Evolutionary conservation across 2,329 filamentous ascomycete genomes (phyloP), one percentile per base, ranked within the genome.

Genomic region (Fusarium sacchari): DNA sequence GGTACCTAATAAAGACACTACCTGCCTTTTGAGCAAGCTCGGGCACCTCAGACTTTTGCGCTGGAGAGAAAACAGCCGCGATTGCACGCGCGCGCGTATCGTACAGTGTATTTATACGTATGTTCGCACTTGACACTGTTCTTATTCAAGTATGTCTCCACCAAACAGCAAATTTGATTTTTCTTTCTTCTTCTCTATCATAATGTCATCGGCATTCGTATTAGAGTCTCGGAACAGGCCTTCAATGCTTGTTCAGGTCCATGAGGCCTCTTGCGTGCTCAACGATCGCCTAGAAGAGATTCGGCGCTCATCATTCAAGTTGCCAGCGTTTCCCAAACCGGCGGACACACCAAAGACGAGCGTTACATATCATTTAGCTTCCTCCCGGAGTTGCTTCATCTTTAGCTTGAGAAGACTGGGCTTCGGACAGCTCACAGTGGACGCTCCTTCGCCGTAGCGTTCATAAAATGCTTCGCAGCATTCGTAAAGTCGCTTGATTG

Each of bases 221-320:
- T 96, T 98, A 98, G 96, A 99, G 96, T 99, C 96, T 97, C 96
- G 95, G 93, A 93, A 91, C 91, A 93, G 91, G 93, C 90, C 83
- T 82, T 95, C 94, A 94, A 89, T 98, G 90, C 93, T 94, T 95
- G 91, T 93, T 94, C 93, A 97, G 94, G 90, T 89, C 91, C 88
- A 83, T 83, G 87, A 85, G 89, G 92, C 89, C 93, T 95, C 93
- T 86, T 87, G 94, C 95, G 96, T 94, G 96, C 96, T 99, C 95
- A 90, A 95, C 92, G 94, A 95, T 93, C 88, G 93, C 93, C 96
- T 93, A 94, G 97, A 94, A 93, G 82, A 87, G 90, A 87, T 86
- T 83, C 84, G 86, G 88, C 91, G 89, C 90, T 93, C 89, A 89
- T 89, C 91, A 86, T 89, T 87, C 84, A 87, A 87, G 91, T 93